These are phyloP conservation scores for Clonostachys sp. DNA, from an alignment of 2,329 filamentous ascomycete genomes.

Conservation along the genomic window DNA sequence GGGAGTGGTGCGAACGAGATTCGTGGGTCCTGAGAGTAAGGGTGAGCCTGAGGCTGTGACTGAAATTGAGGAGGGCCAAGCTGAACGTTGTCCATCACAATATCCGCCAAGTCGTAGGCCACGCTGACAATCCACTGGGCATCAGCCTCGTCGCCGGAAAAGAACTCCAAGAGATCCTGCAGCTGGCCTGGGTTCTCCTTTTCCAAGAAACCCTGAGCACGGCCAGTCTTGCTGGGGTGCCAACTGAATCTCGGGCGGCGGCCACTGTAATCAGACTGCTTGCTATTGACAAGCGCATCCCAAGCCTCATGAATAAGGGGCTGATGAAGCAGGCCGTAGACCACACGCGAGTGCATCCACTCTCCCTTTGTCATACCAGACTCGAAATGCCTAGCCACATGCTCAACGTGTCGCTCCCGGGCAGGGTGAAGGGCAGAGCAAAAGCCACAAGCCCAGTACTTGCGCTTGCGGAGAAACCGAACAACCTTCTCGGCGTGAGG, in stretches of 20 bases:
- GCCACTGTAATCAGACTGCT: conserved; percentile 49
- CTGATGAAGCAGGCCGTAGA: conserved; percentile 64
- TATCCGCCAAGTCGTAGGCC: conserved; percentile 52
- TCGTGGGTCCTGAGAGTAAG: conserved; percentile 17
- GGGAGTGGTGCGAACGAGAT: conserved; percentile 23
- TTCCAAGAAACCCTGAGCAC: conserved; percentile 54
- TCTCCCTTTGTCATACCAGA: conserved; percentile 56
- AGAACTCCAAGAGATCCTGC: conserved; percentile 62
- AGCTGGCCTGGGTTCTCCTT: conserved; percentile 59
- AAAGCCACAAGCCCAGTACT: conserved; percentile 66
- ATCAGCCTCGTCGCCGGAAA: conserved; percentile 52
- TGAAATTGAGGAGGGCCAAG: conserved; percentile 21
- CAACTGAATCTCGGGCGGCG: conserved; percentile 59
- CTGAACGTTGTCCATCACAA: conserved; percentile 28
- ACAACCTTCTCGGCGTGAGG: conserved; percentile 62
- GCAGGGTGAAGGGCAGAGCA: conserved; percentile 59
- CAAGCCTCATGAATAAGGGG: conserved; percentile 57
- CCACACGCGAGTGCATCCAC: conserved; percentile 66
- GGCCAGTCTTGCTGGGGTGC: conserved; percentile 51
- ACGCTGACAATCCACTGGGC: conserved; percentile 52
- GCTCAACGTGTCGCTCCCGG: conserved; percentile 63
- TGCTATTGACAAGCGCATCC: conserved; percentile 48
- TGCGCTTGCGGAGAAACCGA: conserved; percentile 57
- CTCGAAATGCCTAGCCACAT: conserved; percentile 65
- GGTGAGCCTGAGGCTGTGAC: conserved; percentile 15